Conservation (phyloP, 148 eudicot species). For the Camellia granthamiana region DNA sequence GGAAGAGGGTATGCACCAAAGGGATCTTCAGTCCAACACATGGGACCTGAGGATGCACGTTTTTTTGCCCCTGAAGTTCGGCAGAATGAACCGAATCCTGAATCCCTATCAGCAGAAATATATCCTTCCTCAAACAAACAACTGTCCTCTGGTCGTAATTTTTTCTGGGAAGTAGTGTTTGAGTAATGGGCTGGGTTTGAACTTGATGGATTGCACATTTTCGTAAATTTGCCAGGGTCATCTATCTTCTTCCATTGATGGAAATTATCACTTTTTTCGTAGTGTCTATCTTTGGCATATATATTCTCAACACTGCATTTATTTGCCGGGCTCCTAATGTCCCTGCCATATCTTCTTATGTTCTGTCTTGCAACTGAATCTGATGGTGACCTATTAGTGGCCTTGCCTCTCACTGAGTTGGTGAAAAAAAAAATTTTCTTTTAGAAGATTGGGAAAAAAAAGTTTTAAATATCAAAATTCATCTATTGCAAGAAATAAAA, state of each 20-base stretch:
- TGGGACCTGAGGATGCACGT: conserved; percentile 8
- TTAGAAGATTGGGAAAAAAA: not conserved
- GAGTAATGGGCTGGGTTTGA: conserved; percentile 12
- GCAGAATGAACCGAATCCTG: conserved; percentile 18
- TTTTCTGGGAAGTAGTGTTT: conserved; percentile 8
- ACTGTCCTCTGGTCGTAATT: conserved; percentile 1
- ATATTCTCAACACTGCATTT: conserved; percentile 1
- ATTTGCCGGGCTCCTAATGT: not conserved
- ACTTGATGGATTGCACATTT: conserved; percentile 5
- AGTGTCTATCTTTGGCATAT: not conserved
- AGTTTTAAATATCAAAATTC: not conserved
- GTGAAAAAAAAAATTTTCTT: not conserved
- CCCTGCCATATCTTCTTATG: not conserved
- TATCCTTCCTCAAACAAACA: conserved; percentile 16
- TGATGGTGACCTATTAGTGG: conserved; percentile 9
- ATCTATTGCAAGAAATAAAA: not conserved
- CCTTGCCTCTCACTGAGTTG: conserved; percentile 17
- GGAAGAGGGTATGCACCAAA: conserved; percentile 15
- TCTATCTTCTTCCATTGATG: not conserved
- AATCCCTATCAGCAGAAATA: conserved; percentile 2
- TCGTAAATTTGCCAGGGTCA: conserved; percentile 5
- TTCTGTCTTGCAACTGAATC: conserved; percentile 18
- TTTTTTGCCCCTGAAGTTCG: conserved; percentile 15
- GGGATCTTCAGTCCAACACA: conserved; percentile 20
- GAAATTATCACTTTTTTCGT: conserved; percentile 2